Evolutionary conservation across 2,329 filamentous ascomycete species (phyloP).

Genomic region (Ophioceras dolichostomum): DNA sequence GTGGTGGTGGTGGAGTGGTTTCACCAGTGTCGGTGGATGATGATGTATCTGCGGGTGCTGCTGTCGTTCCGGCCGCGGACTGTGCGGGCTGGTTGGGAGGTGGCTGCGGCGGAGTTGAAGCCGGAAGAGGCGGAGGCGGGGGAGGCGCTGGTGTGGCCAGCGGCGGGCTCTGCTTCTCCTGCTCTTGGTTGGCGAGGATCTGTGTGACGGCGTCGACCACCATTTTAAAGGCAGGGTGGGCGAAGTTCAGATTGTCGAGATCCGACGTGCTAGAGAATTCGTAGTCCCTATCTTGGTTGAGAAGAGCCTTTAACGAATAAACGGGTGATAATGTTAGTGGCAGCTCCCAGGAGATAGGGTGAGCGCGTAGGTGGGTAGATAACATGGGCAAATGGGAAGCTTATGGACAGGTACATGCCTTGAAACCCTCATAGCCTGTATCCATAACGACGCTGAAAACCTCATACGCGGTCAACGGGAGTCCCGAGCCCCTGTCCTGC

Average conservation of each 20-base stretch:
- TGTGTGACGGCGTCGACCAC: slow-evolving; percentile 2
- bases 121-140: not conserved
- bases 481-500: not conserved
- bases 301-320: slow-evolving; percentile 2
- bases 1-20: too few species aligned
- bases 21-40: not conserved
- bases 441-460: slow-evolving; percentile 8
- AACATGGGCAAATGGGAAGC: too few species aligned
- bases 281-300: slow-evolving; percentile 7
- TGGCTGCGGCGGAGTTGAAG: too few species aligned
- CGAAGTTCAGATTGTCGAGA: slow-evolving; percentile 5
- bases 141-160: not conserved
- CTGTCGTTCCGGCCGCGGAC: too few species aligned
- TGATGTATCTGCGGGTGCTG: too few species aligned
- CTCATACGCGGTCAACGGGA: slow-evolving; percentile 4
- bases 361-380: too few species aligned
- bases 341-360: too few species aligned
- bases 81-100: too few species aligned
- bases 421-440: slow-evolving; percentile 9
- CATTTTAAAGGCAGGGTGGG: slow-evolving; percentile 5
- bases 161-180: not conserved
- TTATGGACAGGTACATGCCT: slow-evolving; percentile 5
- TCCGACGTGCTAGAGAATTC: slow-evolving; percentile 7
- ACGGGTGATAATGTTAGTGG: too few species aligned
- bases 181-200: not conserved